These are phyloP conservation scores for Holtermanniella nyarrowii DNA, from an alignment of 768 basidiomycete genomes.

Conservation along the genomic window DNA sequence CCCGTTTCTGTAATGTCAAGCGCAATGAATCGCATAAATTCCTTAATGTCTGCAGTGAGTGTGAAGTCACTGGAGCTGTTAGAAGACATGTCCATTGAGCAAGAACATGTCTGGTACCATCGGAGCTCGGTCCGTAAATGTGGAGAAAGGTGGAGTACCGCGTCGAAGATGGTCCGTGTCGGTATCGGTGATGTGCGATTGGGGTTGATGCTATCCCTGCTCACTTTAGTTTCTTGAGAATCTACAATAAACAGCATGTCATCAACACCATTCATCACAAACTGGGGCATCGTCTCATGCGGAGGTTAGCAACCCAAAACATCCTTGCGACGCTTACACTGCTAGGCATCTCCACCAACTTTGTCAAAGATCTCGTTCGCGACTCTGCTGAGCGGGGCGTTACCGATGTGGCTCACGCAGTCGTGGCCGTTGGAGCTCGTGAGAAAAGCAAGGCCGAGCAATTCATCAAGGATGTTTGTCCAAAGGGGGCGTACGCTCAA, in stretches of 20 bases:
- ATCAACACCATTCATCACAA: slow-evolving; percentile 17
- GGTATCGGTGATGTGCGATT: too few relatives aligned
- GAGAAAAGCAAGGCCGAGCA: slow-evolving; percentile 22
- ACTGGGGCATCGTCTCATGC: slow-evolving; percentile 29
- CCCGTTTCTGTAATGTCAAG: neutral
- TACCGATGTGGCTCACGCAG: slow-evolving; percentile 29
- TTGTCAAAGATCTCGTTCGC: slow-evolving; percentile 26
- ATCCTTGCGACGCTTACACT: neutral
- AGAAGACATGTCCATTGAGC: too few relatives aligned
- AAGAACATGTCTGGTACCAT: too few relatives aligned
- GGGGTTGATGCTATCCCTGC: too few relatives aligned
- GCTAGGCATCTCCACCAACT: slow-evolving; percentile 28
- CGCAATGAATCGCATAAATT: neutral
- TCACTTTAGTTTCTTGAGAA: too few relatives aligned
- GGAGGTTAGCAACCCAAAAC: slow-evolving; percentile 15
- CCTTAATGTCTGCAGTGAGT: too few relatives aligned
- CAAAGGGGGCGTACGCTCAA: slow-evolving; percentile 24
- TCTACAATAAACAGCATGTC: too few relatives aligned
- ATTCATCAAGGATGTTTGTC: slow-evolving; percentile 27
- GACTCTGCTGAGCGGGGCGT: slow-evolving; percentile 16
- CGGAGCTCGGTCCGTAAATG: too few relatives aligned
- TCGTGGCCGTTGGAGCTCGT: slow-evolving; percentile 35
- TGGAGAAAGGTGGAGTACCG: too few relatives aligned
- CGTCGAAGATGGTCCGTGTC: too few relatives aligned
- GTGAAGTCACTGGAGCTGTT: too few relatives aligned